Conservation (phyloP, 495 filamentous ascomycete genomes). For the Rhypophila decipiens region DNA sequence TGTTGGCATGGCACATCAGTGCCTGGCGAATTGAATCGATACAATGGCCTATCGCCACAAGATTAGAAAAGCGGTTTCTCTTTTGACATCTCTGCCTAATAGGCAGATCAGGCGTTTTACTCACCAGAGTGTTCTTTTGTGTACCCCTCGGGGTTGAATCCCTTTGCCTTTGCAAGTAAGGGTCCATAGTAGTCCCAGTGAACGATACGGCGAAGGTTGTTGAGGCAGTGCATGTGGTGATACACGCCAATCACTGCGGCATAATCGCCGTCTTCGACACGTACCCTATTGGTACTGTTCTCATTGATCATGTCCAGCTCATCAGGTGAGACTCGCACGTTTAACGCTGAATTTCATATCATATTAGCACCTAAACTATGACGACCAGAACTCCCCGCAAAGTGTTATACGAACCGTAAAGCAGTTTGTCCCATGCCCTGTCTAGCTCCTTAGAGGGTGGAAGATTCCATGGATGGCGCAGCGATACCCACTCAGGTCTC, state of each 20-base stretch:
- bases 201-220: constrained; percentile 16
- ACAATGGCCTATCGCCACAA: constrained; percentile 28
- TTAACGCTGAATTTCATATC: constrained; percentile 10
- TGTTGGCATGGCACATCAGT: constrained; percentile 31
- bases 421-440: constrained; percentile 21
- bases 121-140: constrained; percentile 14
- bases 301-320: constrained; percentile 16
- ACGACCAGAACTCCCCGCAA: neutral
- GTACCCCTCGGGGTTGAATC: constrained; percentile 6
- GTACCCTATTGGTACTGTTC: constrained; percentile 19
- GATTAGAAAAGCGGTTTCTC: neutral
- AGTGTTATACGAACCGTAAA: constrained; percentile 12
- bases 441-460: constrained; percentile 21
- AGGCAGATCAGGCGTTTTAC: neutral
- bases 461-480: constrained; percentile 16
- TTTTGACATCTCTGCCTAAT: neutral
- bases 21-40: constrained; percentile 28
- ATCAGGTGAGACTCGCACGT: constrained; percentile 20
- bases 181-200: constrained; percentile 22
- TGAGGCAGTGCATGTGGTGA: constrained; percentile 30
- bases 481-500: constrained; percentile 14
- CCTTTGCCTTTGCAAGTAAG: neutral
- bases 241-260: constrained; percentile 25
- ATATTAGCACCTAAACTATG: neutral
- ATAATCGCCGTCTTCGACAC: constrained; percentile 23